These are phyloP conservation scores for Dioscorea zingiberensis DNA, from an alignment of 106 monocot species.

Conservation along the genomic window DNA sequence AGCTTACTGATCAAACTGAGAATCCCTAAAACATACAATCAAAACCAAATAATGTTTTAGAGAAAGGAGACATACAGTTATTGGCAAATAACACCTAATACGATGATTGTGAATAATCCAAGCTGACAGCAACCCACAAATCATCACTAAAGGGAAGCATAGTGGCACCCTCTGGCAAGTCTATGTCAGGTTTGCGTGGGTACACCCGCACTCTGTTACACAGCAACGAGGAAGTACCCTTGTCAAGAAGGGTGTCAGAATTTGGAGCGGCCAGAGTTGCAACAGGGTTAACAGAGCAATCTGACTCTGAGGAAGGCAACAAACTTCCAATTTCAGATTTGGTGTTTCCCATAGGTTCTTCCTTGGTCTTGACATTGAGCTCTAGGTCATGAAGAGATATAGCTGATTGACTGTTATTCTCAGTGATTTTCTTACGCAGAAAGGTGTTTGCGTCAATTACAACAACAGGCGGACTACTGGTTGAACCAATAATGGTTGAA, in stretches of 20 bases:
- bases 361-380: background rate
- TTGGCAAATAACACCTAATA: background rate
- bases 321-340: background rate
- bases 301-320: background rate
- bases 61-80: background rate
- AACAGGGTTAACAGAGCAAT: background rate
- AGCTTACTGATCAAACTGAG: no score
- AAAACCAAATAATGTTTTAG: no score
- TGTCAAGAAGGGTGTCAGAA: background rate
- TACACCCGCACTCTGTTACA: slow-evolving; percentile 45
- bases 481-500: background rate
- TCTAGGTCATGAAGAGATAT: background rate
- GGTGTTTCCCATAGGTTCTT: background rate
- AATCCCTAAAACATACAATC: no score
- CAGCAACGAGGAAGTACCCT: slow-evolving; percentile 4
- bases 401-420: background rate
- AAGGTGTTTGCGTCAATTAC: background rate
- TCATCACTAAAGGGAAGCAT: slow-evolving; percentile 68
- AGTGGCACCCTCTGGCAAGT: slow-evolving; percentile 40
- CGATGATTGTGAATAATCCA: slow-evolving; percentile 11
- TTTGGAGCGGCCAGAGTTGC: background rate
- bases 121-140: slow-evolving; percentile 56
- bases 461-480: background rate
- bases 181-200: slow-evolving; percentile 31
- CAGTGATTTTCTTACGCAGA: background rate